Base-by-base conservation (phyloP, 352 stramenopile genomes). In the Pythium rhizo-oryzae region DNA sequence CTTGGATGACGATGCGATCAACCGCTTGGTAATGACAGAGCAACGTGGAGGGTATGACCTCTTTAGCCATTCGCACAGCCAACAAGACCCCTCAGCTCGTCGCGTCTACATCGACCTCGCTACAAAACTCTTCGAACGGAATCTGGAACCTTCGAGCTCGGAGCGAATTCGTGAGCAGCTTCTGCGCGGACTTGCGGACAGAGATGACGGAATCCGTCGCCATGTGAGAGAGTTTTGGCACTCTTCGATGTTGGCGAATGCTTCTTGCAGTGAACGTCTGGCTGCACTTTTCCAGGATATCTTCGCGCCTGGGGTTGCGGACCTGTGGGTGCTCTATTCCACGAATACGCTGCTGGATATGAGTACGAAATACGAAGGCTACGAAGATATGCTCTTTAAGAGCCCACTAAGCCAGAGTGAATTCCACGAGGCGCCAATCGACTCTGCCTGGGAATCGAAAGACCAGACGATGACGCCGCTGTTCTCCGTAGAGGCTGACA, bases 401-500 rank as follows among this genome's bases (percentile, higher is more conserved):
- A 89, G 63, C n/a, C 66, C 84, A 24, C 59, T 95, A 30, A 67
- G 74, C 2, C 62, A 76, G 30, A 58, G 68, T 12, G 72, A 83
- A 25, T 95, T 86, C 61, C 62, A 74, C 33, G 78, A 90, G 23
- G 65, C 79, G 24, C 51, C 57, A 19, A 90, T 95, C 70, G 85
- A 95, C 53, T 72, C 79, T n/a, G 81, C 65, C 18, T 93, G 85
- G 85, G 82, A 89, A 35, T 73, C 74, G 1, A 90, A 88, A 55
- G 80, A 74, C 24, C 81, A 86, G 47, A 90, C 76, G 3, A 93
- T 95, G 80, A 75, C 77, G 0, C 87, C 87, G 15, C 63, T 95
- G 47, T 95, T 95, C 61, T 95, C 84, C 0, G 76, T 93, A 19
- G 85, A 93, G 62, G 72, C 76, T 15, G 79, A 91, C 50, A 61